These are phyloP conservation scores for Protomyces macrosporus DNA, from an alignment of 1,139 yeast species.

Conservation along the genomic window DNA sequence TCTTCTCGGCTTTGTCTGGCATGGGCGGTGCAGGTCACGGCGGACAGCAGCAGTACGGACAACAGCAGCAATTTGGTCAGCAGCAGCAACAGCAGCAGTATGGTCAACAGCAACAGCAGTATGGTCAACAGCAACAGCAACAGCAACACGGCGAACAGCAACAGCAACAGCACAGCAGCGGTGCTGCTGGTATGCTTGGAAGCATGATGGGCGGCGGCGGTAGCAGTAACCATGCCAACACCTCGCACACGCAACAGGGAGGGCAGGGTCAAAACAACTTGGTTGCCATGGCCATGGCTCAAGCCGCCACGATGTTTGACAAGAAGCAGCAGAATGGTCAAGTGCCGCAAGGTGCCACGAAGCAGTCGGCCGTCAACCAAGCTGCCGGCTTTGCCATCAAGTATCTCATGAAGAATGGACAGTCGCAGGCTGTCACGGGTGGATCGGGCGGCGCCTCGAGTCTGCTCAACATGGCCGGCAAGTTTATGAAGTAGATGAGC, in stretches of 20 bases:
- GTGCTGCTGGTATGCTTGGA: not conserved
- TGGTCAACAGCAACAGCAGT: not conserved
- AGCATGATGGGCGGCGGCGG: not conserved
- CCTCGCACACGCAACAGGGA: not conserved
- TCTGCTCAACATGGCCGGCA: not conserved
- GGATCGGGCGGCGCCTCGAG: not conserved
- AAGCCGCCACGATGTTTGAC: not conserved
- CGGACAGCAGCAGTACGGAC: not conserved
- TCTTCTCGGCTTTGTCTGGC: not conserved
- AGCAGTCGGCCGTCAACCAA: not conserved
- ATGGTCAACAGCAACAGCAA: not conserved
- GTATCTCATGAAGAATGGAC: conserved; percentile 1
- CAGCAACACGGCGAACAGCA: not conserved
- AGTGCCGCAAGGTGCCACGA: not conserved
- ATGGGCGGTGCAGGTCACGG: not conserved
- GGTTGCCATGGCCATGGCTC: not conserved
- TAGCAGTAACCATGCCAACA: not conserved
- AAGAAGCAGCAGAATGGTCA: not conserved
- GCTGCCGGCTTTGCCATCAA: not conserved
- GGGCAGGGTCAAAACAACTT: not conserved
- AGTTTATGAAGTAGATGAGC: not conserved
- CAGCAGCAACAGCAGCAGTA: not conserved
- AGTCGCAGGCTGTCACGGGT: not conserved
- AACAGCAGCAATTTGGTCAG: not conserved
- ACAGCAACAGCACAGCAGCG: not conserved